A percentile compares a stretch with the other conserved stretches of the same genome.
Conservation (phyloP, 805 yeast species). For the Debaryomyces prosopidis region DNA sequence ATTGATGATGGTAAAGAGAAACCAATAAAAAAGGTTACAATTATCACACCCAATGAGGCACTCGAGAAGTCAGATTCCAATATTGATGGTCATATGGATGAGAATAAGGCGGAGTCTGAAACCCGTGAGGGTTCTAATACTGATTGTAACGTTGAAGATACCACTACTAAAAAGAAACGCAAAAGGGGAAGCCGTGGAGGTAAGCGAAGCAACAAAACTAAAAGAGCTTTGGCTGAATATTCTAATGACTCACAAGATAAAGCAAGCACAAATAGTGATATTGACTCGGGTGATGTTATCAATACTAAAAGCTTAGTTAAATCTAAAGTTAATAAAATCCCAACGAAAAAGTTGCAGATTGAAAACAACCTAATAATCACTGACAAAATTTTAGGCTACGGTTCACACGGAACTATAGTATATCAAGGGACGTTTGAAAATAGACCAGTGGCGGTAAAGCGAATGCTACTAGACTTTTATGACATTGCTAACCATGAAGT, state of each 20-base stretch:
- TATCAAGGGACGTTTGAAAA: constrained; percentile 86
- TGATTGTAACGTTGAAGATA: constrained; percentile 12
- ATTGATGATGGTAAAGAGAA: neutral
- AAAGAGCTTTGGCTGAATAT: constrained; percentile 36
- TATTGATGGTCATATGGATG: neutral
- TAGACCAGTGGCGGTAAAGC: constrained; percentile 92
- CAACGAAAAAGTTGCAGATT: constrained; percentile 36
- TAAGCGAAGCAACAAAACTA: constrained; percentile 48
- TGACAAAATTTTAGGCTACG: constrained; percentile 83
- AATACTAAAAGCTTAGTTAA: constrained; percentile 31
- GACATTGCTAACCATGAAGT: constrained; percentile 95
- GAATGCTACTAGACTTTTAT: constrained; percentile 90
- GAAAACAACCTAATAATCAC: constrained; percentile 62
- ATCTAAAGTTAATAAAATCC: constrained; percentile 13
- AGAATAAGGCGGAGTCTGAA: constrained; percentile 13
- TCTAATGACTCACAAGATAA: constrained; percentile 10
- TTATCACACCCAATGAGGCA: constrained; percentile 17
- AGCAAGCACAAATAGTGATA: constrained; percentile 5
- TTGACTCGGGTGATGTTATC: constrained; percentile 16
- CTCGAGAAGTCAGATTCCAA: constrained; percentile 10
- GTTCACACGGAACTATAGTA: constrained; percentile 96
- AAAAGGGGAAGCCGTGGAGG: constrained; percentile 90
- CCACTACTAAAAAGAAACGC: constrained; percentile 51
- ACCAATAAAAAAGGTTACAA: constrained; percentile 18
- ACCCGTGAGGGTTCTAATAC: constrained; percentile 2